Percentiles rank a stretch among this genome's conserved stretches.
Evolutionary conservation across 1,284 basidiomycete species (phyloP).

Genomic region (Amylostereum areolatum): DNA sequence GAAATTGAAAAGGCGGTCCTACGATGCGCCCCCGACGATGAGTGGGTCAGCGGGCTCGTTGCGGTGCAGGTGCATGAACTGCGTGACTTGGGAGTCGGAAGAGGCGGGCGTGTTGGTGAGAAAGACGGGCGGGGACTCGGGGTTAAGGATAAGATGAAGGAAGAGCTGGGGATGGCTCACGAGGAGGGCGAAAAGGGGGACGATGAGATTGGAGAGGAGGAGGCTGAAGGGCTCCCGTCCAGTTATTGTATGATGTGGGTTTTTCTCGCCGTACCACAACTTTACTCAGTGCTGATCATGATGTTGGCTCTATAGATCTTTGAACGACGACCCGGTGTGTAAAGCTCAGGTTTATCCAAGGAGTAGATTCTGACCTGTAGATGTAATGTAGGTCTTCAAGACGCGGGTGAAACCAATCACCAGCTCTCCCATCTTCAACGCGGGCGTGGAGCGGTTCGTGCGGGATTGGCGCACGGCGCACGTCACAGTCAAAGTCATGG

Average conservation of each 20-base stretch:
- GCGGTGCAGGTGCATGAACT: slow-evolving; percentile 53
- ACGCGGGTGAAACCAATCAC: slow-evolving; percentile 44
- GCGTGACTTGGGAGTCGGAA: slow-evolving; percentile 22
- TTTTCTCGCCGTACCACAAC: no score
- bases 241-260: slow-evolving; percentile 44
- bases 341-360: no score
- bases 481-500: slow-evolving; percentile 54
- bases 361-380: no score
- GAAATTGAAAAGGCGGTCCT: slow-evolving; percentile 42
- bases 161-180: slow-evolving; percentile 44
- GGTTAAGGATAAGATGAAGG: slow-evolving; percentile 22
- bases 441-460: slow-evolving; percentile 59
- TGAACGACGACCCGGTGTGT: slow-evolving; percentile 6
- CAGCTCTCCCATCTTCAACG: slow-evolving; percentile 62
- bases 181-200: slow-evolving; percentile 43
- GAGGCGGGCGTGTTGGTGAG: slow-evolving; percentile 16
- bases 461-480: slow-evolving; percentile 58
- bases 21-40: slow-evolving; percentile 53
- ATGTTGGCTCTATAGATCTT: slow-evolving; percentile 4
- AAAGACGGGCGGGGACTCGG: slow-evolving; percentile 13
- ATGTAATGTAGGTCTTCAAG: slow-evolving; percentile 15
- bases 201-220: slow-evolving; percentile 42
- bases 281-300: background rate
- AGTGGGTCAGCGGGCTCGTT: slow-evolving; percentile 54
- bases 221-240: slow-evolving; percentile 48